These are phyloP conservation scores for Iris pallida DNA, from an alignment of 116 monocot genomes.

Conservation along the genomic window DNA sequence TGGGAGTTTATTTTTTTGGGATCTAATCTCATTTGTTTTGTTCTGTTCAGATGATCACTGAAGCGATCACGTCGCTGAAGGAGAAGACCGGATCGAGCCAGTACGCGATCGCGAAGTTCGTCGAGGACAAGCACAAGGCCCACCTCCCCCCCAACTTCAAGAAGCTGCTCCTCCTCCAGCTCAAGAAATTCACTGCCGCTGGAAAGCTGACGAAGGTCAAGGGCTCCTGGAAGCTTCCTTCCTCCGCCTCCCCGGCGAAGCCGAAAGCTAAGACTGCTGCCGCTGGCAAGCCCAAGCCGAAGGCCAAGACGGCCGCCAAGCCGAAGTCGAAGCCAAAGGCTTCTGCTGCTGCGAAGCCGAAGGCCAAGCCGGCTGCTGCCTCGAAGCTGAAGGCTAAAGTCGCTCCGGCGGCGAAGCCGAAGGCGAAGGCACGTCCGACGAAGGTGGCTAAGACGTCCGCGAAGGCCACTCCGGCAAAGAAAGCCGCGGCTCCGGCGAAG, in stretches of 20 bases:
- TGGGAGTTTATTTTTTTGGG: not conserved
- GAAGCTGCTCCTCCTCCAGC: slow-evolving; percentile 34
- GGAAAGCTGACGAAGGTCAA: slow-evolving; percentile 47
- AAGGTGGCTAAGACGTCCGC: not conserved
- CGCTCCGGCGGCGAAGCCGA: slow-evolving; percentile 4
- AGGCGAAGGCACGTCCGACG: not conserved
- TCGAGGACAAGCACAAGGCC: slow-evolving; percentile 38
- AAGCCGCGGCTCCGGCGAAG: slow-evolving; percentile 7
- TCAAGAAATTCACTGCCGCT: slow-evolving; percentile 28
- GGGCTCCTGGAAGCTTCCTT: slow-evolving; percentile 43
- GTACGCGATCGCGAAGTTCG: slow-evolving; percentile 41
- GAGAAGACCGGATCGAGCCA: slow-evolving; percentile 49
- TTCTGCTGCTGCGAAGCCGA: slow-evolving; percentile 6
- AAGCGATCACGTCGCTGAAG: slow-evolving; percentile 41
- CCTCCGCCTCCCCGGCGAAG: not conserved
- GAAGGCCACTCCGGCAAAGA: slow-evolving; percentile 11
- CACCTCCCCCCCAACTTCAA: slow-evolving; percentile 24
- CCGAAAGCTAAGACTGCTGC: slow-evolving; percentile 3
- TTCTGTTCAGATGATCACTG: slow-evolving; percentile 41
- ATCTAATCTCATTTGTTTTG: not conserved
- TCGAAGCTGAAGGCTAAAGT: slow-evolving; percentile 8
- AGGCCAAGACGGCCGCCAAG: slow-evolving; percentile 15
- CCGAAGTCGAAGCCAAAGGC: slow-evolving; percentile 5
- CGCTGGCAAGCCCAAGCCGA: not conserved
- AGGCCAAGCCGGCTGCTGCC: slow-evolving; percentile 4